Conservation (phyloP, 2,329 filamentous ascomycete genomes). For the Apiospora aurea region DNA sequence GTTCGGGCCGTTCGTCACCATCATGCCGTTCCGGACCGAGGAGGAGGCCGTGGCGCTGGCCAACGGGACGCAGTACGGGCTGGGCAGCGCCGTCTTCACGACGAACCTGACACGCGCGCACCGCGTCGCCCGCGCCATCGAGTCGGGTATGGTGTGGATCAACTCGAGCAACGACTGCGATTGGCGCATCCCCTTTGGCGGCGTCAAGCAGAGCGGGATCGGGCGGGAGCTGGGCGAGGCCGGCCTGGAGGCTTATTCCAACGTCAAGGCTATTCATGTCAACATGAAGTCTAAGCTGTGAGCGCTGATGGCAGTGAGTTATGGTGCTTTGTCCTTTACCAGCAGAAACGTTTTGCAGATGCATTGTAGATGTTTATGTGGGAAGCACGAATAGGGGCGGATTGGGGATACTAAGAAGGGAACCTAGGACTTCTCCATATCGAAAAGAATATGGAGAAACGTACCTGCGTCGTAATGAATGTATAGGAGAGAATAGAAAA, state of each 20-base stretch:
- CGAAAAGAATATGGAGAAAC: no score
- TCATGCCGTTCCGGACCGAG: conserved; percentile 85
- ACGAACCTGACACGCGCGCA: conserved; percentile 82
- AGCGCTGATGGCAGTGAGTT: not conserved
- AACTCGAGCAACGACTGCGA: conserved; percentile 65
- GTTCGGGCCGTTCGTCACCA: conserved; percentile 85
- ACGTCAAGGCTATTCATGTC: conserved; percentile 29
- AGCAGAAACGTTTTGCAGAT: no score
- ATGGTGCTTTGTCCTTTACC: not conserved
- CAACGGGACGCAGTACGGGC: conserved; percentile 81
- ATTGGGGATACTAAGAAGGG: no score
- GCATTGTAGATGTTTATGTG: no score
- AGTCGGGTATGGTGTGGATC: conserved; percentile 72
- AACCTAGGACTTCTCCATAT: no score
- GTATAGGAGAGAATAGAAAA: no score
- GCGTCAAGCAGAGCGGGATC: conserved; percentile 75
- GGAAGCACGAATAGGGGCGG: no score
- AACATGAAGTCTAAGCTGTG: conserved; percentile 26
- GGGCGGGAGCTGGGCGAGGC: conserved; percentile 78
- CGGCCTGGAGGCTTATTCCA: conserved; percentile 51
- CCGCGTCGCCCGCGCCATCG: conserved; percentile 76
- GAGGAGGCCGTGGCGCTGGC: conserved; percentile 78
- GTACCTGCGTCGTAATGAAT: no score
- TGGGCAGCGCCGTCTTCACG: conserved; percentile 85
- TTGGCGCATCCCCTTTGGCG: conserved; percentile 22